Percentiles rank a stretch among this genome's conserved stretches.
Evolutionary conservation across 73 alveolate genomes (phyloP).

Genomic region (Loxodes magnus): DNA sequence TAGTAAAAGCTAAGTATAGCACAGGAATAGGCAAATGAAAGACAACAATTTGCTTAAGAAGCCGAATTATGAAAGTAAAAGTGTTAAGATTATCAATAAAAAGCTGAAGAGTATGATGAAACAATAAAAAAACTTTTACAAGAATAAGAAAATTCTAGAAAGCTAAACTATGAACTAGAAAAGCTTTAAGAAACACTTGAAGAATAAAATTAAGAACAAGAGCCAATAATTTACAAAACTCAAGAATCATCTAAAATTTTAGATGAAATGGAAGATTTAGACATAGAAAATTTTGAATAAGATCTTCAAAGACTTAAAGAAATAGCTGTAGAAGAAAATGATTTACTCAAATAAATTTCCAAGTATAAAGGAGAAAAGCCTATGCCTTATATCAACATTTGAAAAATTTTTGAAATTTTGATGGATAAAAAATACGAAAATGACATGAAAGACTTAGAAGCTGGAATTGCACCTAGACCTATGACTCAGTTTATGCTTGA

Average conservation of each 20-base stretch:
- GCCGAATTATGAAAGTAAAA: no score
- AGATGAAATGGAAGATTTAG: neutral
- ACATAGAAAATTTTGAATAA: neutral
- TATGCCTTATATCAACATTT: constrained; percentile 1
- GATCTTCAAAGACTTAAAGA: neutral
- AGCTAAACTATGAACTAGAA: neutral
- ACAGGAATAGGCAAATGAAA: no score
- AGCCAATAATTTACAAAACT: neutral
- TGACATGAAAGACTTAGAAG: constrained; percentile 7
- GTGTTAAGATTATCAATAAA: no score
- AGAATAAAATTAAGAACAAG: neutral
- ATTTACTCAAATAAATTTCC: neutral
- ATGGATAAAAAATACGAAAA: neutral
- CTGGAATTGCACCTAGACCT: neutral
- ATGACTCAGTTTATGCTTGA: constrained; percentile 10
- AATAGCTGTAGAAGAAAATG: neutral
- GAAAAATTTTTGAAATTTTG: constrained; percentile 7
- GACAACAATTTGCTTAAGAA: no score
- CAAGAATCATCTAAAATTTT: neutral
- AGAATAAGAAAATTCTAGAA: neutral
- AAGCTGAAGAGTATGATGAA: constrained; percentile 1
- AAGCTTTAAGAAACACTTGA: neutral
- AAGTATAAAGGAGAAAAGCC: constrained; percentile 6
- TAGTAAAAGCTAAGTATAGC: no score
- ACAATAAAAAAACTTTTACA: neutral